Conservation (phyloP, 805 yeast species). For the Brettanomyces anomalus region DNA sequence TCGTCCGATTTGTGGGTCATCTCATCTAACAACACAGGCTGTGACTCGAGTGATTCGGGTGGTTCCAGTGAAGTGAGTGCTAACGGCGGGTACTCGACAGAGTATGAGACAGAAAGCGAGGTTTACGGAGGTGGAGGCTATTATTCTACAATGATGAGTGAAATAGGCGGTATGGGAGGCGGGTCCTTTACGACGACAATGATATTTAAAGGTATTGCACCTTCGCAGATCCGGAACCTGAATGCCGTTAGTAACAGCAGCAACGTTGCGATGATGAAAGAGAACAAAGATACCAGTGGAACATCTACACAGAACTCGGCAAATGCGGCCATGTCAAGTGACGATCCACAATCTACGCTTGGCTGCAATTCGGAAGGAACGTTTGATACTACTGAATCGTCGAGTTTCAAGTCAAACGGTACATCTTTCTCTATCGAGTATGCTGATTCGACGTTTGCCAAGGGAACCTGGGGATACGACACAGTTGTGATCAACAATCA, state of each 20-base stretch:
- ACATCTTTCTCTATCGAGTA: slow-evolving; percentile 36
- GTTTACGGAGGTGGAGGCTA: background rate
- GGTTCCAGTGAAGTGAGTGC: background rate
- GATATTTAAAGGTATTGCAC: background rate
- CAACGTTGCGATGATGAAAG: background rate
- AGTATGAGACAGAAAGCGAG: background rate
- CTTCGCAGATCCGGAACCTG: background rate
- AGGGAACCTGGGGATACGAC: slow-evolving; percentile 57
- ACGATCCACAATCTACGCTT: slow-evolving; percentile 7
- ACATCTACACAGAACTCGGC: background rate
- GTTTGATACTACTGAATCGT: slow-evolving; percentile 33
- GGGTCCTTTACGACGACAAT: background rate
- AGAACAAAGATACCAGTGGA: background rate
- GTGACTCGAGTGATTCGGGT: background rate
- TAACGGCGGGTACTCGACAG: background rate
- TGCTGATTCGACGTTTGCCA: slow-evolving; percentile 40
- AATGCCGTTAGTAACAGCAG: slow-evolving; percentile 1
- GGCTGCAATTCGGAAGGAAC: slow-evolving; percentile 41
- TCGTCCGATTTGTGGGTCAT: slow-evolving; percentile 68
- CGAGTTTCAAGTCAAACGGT: slow-evolving; percentile 30
- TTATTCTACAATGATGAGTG: background rate
- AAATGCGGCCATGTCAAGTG: background rate
- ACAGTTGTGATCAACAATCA: slow-evolving; percentile 41
- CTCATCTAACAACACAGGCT: slow-evolving; percentile 35
- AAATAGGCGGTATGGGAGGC: background rate